Evolutionary conservation across 345 rosid genomes (phyloP), one percentile per base, ranked within the genome.

Genomic region (Adansonia digitata): DNA sequence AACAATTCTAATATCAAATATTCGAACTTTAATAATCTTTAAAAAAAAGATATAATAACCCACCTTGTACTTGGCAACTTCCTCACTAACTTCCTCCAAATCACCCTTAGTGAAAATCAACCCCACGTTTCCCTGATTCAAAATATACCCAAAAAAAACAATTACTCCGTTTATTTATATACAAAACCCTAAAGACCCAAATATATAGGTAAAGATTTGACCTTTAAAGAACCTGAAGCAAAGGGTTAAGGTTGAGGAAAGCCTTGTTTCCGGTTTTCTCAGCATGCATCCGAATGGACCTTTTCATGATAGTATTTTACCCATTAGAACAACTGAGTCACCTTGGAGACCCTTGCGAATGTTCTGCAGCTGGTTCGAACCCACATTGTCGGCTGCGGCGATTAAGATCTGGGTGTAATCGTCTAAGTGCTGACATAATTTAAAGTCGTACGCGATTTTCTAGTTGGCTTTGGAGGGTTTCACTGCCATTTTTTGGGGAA

Each of bases 231-330:
- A 91, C 98, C 97, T 92, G 97, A 42, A 94, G 97, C 39, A 92
- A 97, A 6, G 97, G 94, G 61, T 90, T 73, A 51, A 94, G 92
- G 77, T 73, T 90, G 13, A 87, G 90, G 81, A 82, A 84, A 22
- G 81, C 77, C 2, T 65, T 40, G 78, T 88, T 94, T 0, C 97
- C 97, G 0, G 94, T 92, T 27, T 86, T 88, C 46, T 94, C 94
- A 14, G 97, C 67, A 76, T 94, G 97, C 0, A 92, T 79, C 77
- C 94, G 85, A 67, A 94, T 74, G 29, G 97, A 76, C 82, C 98
- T 78, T 86, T 92, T 94, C 98, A 92, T 92, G 98, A 94, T 94
- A 0, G 98, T 94, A 75, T 94, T 94, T 94, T 94, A 13, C 97
- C 98, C 97, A 94, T 94, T 0, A 94, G 86, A n/a, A 94, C 90